Percentiles rank a stretch among this genome's conserved stretches.
Conservation (phyloP, 2,329 filamentous ascomycete genomes). For the Colletotrichum caudatum region DNA sequence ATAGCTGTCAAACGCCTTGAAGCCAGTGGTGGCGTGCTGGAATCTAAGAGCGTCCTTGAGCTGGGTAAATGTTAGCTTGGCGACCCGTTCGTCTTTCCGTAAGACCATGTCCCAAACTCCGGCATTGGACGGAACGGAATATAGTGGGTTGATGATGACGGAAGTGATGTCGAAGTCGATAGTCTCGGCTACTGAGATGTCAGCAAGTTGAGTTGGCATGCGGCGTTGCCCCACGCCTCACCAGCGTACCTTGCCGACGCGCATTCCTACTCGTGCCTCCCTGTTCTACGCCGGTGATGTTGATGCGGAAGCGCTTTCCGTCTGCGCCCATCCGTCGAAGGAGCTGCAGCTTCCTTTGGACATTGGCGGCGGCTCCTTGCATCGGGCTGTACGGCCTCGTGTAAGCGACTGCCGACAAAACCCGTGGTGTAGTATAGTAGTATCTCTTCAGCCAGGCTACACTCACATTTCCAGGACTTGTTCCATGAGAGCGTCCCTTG, state of each 20-base stretch:
- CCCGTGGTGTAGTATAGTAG: background rate
- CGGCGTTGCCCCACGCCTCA: no score
- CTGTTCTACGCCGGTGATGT: constrained; percentile 41
- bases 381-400: constrained; percentile 17
- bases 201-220: background rate
- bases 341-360: constrained; percentile 41
- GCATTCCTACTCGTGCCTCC: constrained; percentile 9
- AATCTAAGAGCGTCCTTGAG: constrained; percentile 48
- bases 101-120: constrained; percentile 48
- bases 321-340: constrained; percentile 46
- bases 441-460: no score
- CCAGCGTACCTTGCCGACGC: constrained; percentile 37
- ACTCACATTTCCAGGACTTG: constrained; percentile 45
- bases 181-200: constrained; percentile 35
- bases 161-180: constrained; percentile 51
- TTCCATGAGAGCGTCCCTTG: constrained; percentile 51
- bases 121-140: constrained; percentile 43
- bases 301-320: constrained; percentile 45
- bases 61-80: constrained; percentile 47
- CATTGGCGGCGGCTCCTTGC: constrained; percentile 24
- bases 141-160: constrained; percentile 47
- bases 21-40: constrained; percentile 51
- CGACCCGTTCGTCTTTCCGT: constrained; percentile 48
- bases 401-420: constrained; percentile 5
- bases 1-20: constrained; percentile 48